Percentiles rank a stretch among this genome's conserved stretches.
phyloP scores from a whole-genome alignment of 208 protist species.

The Phytomonas sp. region DNA sequence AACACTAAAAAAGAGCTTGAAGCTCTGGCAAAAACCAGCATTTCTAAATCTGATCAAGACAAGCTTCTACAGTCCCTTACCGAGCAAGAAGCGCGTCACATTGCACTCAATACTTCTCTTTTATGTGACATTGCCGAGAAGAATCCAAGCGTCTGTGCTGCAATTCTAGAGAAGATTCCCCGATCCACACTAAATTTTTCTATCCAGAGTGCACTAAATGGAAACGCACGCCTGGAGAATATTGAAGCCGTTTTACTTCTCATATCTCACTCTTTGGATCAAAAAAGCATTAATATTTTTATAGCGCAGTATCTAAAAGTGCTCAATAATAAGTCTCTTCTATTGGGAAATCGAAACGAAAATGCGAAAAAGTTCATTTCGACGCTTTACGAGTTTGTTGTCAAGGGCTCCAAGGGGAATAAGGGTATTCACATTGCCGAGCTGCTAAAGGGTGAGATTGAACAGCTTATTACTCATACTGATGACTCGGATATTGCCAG shows the following conservation, averaged over 20 bases:
- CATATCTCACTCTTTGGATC: slow-evolving; percentile 32
- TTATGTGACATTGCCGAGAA: slow-evolving; percentile 32
- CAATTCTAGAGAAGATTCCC: slow-evolving; percentile 37
- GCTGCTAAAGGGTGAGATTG: slow-evolving; percentile 31
- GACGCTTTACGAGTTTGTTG: slow-evolving; percentile 51
- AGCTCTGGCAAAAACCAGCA: slow-evolving; percentile 16
- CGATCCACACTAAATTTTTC: slow-evolving; percentile 19
- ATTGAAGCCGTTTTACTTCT: slow-evolving; percentile 45
- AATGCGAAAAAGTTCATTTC: slow-evolving; percentile 36
- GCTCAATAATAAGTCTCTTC: slow-evolving; percentile 32
- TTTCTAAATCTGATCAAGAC: slow-evolving; percentile 33
- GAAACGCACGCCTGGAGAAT: slow-evolving; percentile 26
- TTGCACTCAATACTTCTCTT: slow-evolving; percentile 32
- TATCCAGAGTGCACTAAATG: slow-evolving; percentile 42
- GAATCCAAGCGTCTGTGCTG: slow-evolving; percentile 49
- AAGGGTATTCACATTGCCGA: slow-evolving; percentile 60
- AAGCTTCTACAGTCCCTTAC: slow-evolving; percentile 27
- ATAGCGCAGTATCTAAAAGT: slow-evolving; percentile 27
- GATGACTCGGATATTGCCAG: slow-evolving; percentile 34
- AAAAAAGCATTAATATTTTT: slow-evolving; percentile 46
- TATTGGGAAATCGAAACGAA: slow-evolving; percentile 25
- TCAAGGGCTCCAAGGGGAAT: slow-evolving; percentile 51
- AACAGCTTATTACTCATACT: slow-evolving; percentile 32
- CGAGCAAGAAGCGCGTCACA: slow-evolving; percentile 23
- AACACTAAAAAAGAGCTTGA: slow-evolving; percentile 26